These are phyloP conservation scores for Tetracladium setigerum DNA, from an alignment of 495 filamentous ascomycete species.

Conservation along the genomic window DNA sequence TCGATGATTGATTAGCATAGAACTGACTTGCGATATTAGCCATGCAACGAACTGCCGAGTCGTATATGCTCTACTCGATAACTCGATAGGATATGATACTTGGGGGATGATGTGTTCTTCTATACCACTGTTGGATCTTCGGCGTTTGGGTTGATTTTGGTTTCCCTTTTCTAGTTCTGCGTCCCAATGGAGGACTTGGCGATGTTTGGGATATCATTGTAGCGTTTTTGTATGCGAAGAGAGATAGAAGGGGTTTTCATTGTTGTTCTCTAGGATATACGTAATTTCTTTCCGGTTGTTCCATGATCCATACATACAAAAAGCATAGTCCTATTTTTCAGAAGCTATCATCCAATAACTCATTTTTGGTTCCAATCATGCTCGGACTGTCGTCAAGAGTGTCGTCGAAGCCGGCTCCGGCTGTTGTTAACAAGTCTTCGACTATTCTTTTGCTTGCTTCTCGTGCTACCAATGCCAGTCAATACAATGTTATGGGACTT, in stretches of 20 bases:
- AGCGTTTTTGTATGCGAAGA: no score
- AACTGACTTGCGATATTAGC: constrained; percentile 1
- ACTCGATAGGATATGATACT: background rate
- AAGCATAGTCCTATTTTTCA: constrained; percentile 22
- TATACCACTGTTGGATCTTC: background rate
- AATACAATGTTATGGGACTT: background rate
- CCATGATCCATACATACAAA: no score
- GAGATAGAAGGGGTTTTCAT: no score
- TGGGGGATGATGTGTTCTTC: background rate
- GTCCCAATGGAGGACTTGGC: no score
- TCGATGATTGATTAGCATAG: background rate
- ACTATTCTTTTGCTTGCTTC: constrained; percentile 93
- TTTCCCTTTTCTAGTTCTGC: no score
- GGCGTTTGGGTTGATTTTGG: background rate
- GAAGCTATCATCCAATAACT: constrained; percentile 66
- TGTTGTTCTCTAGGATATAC: no score
- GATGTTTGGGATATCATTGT: no score
- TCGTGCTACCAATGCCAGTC: constrained; percentile 44
- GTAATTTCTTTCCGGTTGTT: no score
- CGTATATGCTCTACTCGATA: constrained; percentile 10
- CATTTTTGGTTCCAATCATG: constrained; percentile 58
- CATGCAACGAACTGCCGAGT: constrained; percentile 10
- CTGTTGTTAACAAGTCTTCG: constrained; percentile 79
- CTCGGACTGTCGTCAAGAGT: constrained; percentile 61
- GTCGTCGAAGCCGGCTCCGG: constrained; percentile 56